A percentile compares a stretch with the other conserved stretches of the same genome.
phyloP scores from a whole-genome alignment of 1,139 yeast genomes.

The Hemisphaericaspora lyxosophila region DNA sequence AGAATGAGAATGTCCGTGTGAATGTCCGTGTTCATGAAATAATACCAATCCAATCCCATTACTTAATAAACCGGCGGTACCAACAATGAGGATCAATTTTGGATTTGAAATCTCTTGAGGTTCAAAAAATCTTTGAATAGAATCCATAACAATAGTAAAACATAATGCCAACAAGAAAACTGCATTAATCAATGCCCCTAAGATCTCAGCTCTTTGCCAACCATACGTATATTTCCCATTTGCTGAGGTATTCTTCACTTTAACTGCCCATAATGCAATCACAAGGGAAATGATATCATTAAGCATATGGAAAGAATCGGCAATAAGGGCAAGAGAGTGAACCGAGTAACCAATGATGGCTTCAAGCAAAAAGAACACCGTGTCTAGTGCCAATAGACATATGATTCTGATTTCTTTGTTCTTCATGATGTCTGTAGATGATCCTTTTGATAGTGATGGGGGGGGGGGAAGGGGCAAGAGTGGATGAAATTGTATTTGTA shows the following conservation, averaged over 20 bases:
- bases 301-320: constrained; percentile 97
- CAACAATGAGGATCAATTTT: constrained; percentile 74
- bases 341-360: constrained; percentile 84
- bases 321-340: constrained; percentile 87
- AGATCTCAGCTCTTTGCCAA: constrained; percentile 94
- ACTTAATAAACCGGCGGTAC: constrained; percentile 76
- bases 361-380: constrained; percentile 81
- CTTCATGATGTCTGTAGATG: constrained; percentile 20
- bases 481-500: no score
- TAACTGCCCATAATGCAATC: constrained; percentile 96
- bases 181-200: constrained; percentile 91
- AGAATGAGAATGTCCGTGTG: constrained; percentile 47
- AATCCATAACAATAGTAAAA: constrained; percentile 88
- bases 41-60: constrained; percentile 80
- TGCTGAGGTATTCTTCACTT: constrained; percentile 80
- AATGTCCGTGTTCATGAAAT: constrained; percentile 89
- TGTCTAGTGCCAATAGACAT: constrained; percentile 72
- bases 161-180: constrained; percentile 91
- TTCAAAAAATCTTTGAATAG: constrained; percentile 80
- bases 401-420: constrained; percentile 74
- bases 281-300: constrained; percentile 88
- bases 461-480: no score
- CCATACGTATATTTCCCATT: constrained; percentile 92
- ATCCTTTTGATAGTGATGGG: no score
- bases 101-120: constrained; percentile 84